Base-by-base conservation (phyloP, 495 filamentous ascomycete species). In the Pyronema omphalodes region DNA sequence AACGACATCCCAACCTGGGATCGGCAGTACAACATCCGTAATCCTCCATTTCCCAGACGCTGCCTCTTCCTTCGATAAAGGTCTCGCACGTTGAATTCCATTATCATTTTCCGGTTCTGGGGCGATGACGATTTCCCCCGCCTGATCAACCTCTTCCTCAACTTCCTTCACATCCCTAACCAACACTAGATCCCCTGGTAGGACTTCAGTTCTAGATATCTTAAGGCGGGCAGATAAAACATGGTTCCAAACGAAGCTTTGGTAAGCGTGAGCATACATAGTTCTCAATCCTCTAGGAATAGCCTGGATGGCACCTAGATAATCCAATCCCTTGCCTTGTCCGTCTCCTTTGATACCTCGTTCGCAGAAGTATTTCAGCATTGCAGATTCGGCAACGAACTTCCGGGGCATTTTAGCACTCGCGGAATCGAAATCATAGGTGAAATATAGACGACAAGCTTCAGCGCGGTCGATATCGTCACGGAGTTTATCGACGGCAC, bases 201-300 rank as follows among this genome's bases (percentile, higher is more conserved):
- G 72, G 7, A 94, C 83, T 52, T 73, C 70, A 36, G 70, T 44
- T 7, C 63, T 14, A 82, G 87, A 63, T 79, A 84, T 15, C 72
- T 70, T 40, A 76, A 77, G 84, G 79, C 91, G 82, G 59, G 80
- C 80, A 52, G 81, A 80, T 11, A 76, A 86, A 19, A 80, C 86
- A 54, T 74, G 71, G 69, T 98, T 98, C 88, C 88, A 98, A 7
- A 98, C 82, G 8, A 87, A 74, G 5, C 83, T 88, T 65, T 98
- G 91, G 68, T 93, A 95, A 29, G 93, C 91, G 60, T 98, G 91
- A 9, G 93, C 80, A 59, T 98, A 98, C 84, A 96, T 95, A 37
- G 85, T 73, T 12, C 84, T 78, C 67, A 94, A 73, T 37, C 82
- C 81, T 1, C 88, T 75, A 7, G 77, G 80, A 54, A 96, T 85